Evolutionary conservation across 352 stramenopile genomes (phyloP), one percentile per base, ranked within the genome.

Genomic region (Phytophthora nicotianae): DNA sequence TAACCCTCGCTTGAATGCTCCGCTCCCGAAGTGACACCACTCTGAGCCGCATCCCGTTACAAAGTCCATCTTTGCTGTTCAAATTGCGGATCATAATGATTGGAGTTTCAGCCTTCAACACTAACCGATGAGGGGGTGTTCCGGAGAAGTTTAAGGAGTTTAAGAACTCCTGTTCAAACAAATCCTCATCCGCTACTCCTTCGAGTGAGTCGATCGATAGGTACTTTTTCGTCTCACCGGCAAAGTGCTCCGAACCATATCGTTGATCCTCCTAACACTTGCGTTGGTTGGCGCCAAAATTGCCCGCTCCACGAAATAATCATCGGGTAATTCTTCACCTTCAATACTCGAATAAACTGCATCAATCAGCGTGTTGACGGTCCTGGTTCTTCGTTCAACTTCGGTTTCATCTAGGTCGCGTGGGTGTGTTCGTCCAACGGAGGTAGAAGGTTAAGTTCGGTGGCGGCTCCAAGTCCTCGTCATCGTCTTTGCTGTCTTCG

Each of bases 61-160:
- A n/a, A n/a, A n/a, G n/a, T n/a, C n/a, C n/a, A n/a, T n/a, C n/a
- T n/a, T 29, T 29, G 24, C 24, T 29, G 7, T 29, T 29, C 24
- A 29, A 7, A 7, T 29, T 29, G 3, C 24, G 24, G 7, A 29
- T 29, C 24, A 29, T 29, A 7, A 29, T 29, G 24, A 29, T 29
- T 7, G 24, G 24, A 29, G 24, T 29, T 29, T 7, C 24, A 7
- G 27, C 3, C 40, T 47, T 47, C 19, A 47, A 27, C 5, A 47
- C 17, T 14, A 47, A 27, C 9, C 20, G n/a, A 27, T 47, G 40
- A 5, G 40, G 40, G 2, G 40, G 40, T 27, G 27, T 27, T 16
- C 40, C 40, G 7, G 40, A 47, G 40, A 47, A 47, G 40, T 47
- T 47, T n/a, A 47, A 17, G 2, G 40, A 47, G n/a, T 47, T 47